phyloP scores from a whole-genome alignment of 2,329 filamentous ascomycete genomes.

The Botrytis pseudocinerea region DNA sequence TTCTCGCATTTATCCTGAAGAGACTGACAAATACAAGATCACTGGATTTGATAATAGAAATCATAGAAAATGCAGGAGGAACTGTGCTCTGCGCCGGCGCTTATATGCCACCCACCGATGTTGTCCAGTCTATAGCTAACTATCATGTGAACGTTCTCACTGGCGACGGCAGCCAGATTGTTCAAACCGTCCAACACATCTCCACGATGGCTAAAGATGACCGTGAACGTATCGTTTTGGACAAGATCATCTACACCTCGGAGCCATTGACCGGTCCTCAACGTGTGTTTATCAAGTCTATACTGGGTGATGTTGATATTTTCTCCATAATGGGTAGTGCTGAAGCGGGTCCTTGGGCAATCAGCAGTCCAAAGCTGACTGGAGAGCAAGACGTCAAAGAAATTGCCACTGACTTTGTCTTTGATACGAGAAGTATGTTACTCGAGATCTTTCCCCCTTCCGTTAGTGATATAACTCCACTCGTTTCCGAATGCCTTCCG shows the following conservation, averaged over 20 bases:
- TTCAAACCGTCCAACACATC: background rate
- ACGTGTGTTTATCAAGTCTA: background rate
- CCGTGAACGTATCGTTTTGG: background rate
- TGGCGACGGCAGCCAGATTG: conserved; percentile 4
- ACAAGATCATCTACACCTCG: conserved; percentile 15
- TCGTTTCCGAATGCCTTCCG: background rate
- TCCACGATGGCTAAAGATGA: background rate
- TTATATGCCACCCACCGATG: background rate
- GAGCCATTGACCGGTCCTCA: conserved; percentile 9
- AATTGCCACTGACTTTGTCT: background rate
- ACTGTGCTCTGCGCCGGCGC: conserved; percentile 4
- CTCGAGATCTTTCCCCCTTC: background rate
- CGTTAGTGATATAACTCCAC: background rate
- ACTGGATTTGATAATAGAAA: conserved; percentile 1
- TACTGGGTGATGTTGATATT: conserved; percentile 1
- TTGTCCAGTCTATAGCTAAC: background rate
- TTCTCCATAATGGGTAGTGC: conserved; percentile 6
- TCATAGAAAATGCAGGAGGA: conserved; percentile 4
- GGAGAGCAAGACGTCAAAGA: background rate
- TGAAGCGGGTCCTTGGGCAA: conserved; percentile 10
- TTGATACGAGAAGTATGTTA: conserved; percentile 4
- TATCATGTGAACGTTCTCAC: conserved; percentile 5
- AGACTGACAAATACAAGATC: background rate
- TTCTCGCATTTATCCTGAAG: background rate
- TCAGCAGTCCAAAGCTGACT: conserved; percentile 8